phyloP scores from a whole-genome alignment of 495 filamentous ascomycete species.

The Penicillium pancosmium region DNA sequence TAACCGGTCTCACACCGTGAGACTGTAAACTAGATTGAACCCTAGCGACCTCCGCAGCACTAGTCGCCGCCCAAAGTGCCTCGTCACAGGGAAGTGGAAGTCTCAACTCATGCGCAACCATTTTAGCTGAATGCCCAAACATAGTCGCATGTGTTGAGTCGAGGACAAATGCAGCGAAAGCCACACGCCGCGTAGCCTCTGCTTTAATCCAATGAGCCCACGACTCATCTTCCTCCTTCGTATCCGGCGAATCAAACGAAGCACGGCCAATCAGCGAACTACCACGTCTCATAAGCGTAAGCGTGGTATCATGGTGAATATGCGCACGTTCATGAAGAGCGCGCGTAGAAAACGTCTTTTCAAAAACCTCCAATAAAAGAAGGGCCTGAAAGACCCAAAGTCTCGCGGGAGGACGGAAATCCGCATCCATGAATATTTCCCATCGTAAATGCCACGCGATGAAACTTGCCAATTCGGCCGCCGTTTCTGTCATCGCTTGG shows the following conservation, averaged over 20 bases:
- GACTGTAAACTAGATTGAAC: slow-evolving; percentile 82
- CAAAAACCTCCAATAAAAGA: slow-evolving; percentile 86
- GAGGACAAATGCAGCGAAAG: slow-evolving; percentile 93
- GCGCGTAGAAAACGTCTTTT: slow-evolving; percentile 94
- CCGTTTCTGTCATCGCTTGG: slow-evolving; percentile 67
- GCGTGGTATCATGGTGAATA: slow-evolving; percentile 94
- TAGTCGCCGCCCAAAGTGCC: slow-evolving; percentile 89
- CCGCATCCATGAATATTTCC: slow-evolving; percentile 87
- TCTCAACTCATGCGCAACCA: slow-evolving; percentile 96
- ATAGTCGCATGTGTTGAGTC: slow-evolving; percentile 97
- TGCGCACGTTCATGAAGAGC: slow-evolving; percentile 93
- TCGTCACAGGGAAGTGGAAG: slow-evolving; percentile 94
- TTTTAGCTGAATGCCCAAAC: slow-evolving; percentile 96
- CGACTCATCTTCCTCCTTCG: slow-evolving; percentile 81
- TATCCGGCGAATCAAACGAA: slow-evolving; percentile 85
- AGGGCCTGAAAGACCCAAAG: slow-evolving; percentile 97
- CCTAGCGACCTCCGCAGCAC: slow-evolving; percentile 81
- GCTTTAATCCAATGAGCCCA: slow-evolving; percentile 98
- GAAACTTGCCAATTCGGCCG: slow-evolving; percentile 80
- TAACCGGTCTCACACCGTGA: slow-evolving; percentile 81
- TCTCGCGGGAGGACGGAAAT: slow-evolving; percentile 92
- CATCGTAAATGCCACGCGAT: slow-evolving; percentile 90
- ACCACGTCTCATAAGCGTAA: slow-evolving; percentile 93
- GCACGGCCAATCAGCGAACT: slow-evolving; percentile 90
- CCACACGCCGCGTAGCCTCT: slow-evolving; percentile 85